phyloP scores from a whole-genome alignment of 2,329 filamentous ascomycete genomes.

The Fusarium sp. region DNA sequence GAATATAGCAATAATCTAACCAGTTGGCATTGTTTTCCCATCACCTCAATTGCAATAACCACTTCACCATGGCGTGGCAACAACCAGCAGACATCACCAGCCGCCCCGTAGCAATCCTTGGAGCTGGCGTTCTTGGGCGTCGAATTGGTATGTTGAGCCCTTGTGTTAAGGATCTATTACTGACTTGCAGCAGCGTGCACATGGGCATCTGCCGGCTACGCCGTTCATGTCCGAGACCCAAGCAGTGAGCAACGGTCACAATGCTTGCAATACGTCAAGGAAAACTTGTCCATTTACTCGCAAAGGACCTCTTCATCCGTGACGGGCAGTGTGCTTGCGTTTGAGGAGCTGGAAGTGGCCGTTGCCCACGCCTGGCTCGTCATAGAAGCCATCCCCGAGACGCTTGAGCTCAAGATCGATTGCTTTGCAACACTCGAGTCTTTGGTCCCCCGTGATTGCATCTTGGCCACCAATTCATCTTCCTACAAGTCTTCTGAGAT shows the following conservation, averaged over 20 bases:
- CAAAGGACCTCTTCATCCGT: neutral
- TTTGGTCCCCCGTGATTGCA: constrained; percentile 51
- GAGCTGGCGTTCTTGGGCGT: neutral
- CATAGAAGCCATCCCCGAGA: constrained; percentile 4
- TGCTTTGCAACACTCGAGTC: neutral
- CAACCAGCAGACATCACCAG: neutral
- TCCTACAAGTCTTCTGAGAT: constrained; percentile 64
- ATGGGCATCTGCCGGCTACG: neutral
- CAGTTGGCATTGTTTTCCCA: no score
- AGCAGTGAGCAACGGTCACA: neutral
- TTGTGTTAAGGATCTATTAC: neutral
- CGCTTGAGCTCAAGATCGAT: neutral
- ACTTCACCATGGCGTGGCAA: neutral
- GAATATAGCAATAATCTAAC: no score
- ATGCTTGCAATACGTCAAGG: neutral
- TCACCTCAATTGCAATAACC: neutral
- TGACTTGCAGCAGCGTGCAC: neutral
- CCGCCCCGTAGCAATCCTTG: neutral
- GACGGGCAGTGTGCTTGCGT: neutral
- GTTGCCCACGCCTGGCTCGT: neutral
- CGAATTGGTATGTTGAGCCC: neutral
- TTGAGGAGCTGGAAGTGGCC: neutral
- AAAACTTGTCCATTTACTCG: neutral
- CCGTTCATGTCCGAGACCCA: neutral
- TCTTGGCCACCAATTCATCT: constrained; percentile 63